phyloP scores from a whole-genome alignment of 2,329 filamentous ascomycete species.

The Aspergillus niger region DNA sequence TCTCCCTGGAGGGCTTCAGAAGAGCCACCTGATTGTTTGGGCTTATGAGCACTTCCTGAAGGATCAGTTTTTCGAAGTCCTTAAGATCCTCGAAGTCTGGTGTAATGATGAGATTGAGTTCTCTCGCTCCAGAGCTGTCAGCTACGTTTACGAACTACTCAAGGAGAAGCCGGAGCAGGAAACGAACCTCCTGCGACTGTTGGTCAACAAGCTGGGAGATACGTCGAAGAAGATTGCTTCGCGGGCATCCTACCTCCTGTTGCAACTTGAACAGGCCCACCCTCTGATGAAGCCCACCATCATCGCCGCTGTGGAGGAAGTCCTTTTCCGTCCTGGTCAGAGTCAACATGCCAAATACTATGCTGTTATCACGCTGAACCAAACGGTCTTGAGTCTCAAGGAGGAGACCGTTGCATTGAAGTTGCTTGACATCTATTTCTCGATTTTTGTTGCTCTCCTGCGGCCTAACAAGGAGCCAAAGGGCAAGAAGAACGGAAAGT shows the following conservation, averaged over 20 bases:
- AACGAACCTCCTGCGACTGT: constrained; percentile 82
- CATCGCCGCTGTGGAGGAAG: constrained; percentile 81
- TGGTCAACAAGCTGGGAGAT: constrained; percentile 97
- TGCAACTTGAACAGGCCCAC: constrained; percentile 85
- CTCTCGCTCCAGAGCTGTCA: constrained; percentile 81
- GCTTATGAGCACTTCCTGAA: constrained; percentile 95
- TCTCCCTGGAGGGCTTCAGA: constrained; percentile 72
- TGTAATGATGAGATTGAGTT: constrained; percentile 95
- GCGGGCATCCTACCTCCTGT: constrained; percentile 85
- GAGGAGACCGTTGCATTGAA: constrained; percentile 79
- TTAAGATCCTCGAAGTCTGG: constrained; percentile 90
- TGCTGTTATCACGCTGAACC: constrained; percentile 93
- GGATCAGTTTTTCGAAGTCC: constrained; percentile 85
- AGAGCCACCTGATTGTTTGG: constrained; percentile 82
- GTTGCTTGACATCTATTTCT: constrained; percentile 88
- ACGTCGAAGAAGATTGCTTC: constrained; percentile 95
- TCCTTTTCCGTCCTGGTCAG: constrained; percentile 84
- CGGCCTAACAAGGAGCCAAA: constrained; percentile 58
- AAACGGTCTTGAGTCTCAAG: constrained; percentile 84
- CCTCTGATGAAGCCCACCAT: constrained; percentile 92
- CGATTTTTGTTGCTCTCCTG: constrained; percentile 78
- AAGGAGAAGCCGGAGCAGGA: constrained; percentile 98
- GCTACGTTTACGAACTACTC: constrained; percentile 86
- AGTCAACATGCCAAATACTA: constrained; percentile 90
- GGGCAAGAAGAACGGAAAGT: constrained; percentile 40